Conservation (phyloP, 176 grass and related monocot genomes). For the Calamus simplicifolius region DNA sequence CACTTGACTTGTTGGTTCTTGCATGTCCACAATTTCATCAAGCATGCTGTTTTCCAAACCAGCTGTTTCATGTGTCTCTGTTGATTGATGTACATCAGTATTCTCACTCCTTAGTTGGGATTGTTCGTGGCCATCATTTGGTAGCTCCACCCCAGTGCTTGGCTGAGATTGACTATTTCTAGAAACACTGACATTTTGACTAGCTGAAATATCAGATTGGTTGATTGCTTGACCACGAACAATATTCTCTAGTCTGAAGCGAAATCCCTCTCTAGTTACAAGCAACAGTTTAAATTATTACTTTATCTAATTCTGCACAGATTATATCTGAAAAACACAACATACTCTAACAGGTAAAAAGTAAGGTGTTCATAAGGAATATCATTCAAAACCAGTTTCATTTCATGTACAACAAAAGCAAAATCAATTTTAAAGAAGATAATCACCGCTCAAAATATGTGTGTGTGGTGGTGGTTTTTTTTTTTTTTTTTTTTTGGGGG, state of each 20-base stretch:
- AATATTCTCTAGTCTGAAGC: slow-evolving; percentile 66
- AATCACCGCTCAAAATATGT: too few relatives aligned
- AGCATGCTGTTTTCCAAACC: slow-evolving; percentile 11
- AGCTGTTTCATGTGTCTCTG: not conserved
- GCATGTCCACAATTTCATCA: slow-evolving; percentile 22
- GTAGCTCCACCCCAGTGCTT: not conserved
- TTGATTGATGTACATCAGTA: slow-evolving; percentile 11
- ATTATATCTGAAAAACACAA: not conserved
- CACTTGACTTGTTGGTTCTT: slow-evolving; percentile 28
- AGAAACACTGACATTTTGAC: slow-evolving; percentile 27
- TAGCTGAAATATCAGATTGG: slow-evolving; percentile 32
- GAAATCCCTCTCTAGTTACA: slow-evolving; percentile 17
- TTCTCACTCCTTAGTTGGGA: slow-evolving; percentile 14
- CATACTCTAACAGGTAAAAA: too few relatives aligned
- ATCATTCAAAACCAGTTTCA: too few relatives aligned
- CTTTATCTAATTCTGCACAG: too few relatives aligned
- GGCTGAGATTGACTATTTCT: slow-evolving; percentile 39
- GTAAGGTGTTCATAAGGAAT: too few relatives aligned
- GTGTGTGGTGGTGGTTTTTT: too few relatives aligned
- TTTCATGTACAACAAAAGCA: too few relatives aligned
- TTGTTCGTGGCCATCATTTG: slow-evolving; percentile 29
- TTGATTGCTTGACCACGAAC: slow-evolving; percentile 42
- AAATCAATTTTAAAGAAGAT: too few relatives aligned
- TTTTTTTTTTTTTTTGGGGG: too few relatives aligned
- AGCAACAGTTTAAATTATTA: not conserved